These are phyloP conservation scores for Apiotrichum domesticum DNA, from an alignment of 1,284 basidiomycete genomes.

Conservation along the genomic window DNA sequence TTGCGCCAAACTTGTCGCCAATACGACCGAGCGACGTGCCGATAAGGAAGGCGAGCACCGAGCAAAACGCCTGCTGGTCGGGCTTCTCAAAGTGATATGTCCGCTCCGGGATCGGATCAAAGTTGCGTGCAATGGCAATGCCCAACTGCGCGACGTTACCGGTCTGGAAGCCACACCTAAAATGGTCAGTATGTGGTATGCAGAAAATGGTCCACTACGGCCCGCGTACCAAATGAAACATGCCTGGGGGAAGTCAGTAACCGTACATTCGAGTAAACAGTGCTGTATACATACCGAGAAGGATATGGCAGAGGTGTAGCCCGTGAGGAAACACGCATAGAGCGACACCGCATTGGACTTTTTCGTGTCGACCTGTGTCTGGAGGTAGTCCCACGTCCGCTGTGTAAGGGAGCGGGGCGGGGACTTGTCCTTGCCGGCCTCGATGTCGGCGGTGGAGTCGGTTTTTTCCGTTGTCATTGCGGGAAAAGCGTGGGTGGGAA, in stretches of 20 bases:
- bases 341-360: conserved; percentile 58
- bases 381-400: conserved; percentile 32
- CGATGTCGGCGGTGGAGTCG: background rate
- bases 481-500: no score
- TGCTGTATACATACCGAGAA: conserved; percentile 53
- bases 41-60: conserved; percentile 61
- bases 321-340: conserved; percentile 79
- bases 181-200: background rate
- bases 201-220: no score
- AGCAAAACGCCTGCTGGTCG: conserved; percentile 74
- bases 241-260: conserved; percentile 44
- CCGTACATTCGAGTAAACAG: background rate
- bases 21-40: conserved; percentile 46
- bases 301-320: conserved; percentile 66
- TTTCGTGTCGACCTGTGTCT: conserved; percentile 58
- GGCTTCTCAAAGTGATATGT: conserved; percentile 61
- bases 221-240: conserved; percentile 62
- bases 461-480: background rate
- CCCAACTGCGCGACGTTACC: conserved; percentile 54
- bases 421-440: conserved; percentile 1
- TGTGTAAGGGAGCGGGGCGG: background rate
- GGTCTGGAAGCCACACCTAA: conserved; percentile 46
- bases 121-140: conserved; percentile 60
- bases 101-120: conserved; percentile 52
- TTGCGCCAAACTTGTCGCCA: conserved; percentile 57